Evolutionary conservation across 164 flowering plant genomes (phyloP), one percentile per base, ranked within the genome.

Genomic region (Umbellularia californica): DNA sequence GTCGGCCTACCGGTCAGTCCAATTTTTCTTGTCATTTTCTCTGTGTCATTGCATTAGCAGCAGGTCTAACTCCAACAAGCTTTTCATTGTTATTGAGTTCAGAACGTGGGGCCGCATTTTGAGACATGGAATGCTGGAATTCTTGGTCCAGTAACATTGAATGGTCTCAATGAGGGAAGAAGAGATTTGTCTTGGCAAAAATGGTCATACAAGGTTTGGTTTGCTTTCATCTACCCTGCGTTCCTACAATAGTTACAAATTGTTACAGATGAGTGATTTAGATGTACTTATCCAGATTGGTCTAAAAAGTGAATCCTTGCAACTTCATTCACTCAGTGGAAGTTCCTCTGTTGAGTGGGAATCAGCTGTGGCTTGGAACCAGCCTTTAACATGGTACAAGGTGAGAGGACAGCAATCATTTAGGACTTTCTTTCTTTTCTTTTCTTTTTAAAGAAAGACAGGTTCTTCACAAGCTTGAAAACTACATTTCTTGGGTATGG

Each of bases 81-180:
- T 50, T 60, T 70, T 64, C 60, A 1, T 62, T 62, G 6, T 50
- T 33, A 5, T 78, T 33, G 24, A 60, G 68, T 74, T 73, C 83
- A 96, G 99, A 96, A 96, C 80, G 87, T 94, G 47, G 98, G 97
- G 1, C 70, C 78, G 11, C 94, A 91, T 77, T 94, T 84, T 77
- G 99, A 96, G 87, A 85, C 87, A 64, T 90, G 96, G 95, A 92
- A 96, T 82, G 87, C 92, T 69, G 99, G 99, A 62, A 92, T 96
- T 77, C 88, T 94, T 74, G 99, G 99, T n/a, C 99, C 98, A 15
- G 92, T 96, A 58, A 82, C 86, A 28, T 79, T 96, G 77, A 81
- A 77, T 27, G 97, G 97, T 72, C 90, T 95, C 33, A 88, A 90
- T 71, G 90, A 90, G 63, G 95, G 97, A 15, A 86, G 81, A 75